Evolutionary conservation across 2,329 filamentous ascomycete species (phyloP).

Genomic region (Gaeumannomyces tritici): DNA sequence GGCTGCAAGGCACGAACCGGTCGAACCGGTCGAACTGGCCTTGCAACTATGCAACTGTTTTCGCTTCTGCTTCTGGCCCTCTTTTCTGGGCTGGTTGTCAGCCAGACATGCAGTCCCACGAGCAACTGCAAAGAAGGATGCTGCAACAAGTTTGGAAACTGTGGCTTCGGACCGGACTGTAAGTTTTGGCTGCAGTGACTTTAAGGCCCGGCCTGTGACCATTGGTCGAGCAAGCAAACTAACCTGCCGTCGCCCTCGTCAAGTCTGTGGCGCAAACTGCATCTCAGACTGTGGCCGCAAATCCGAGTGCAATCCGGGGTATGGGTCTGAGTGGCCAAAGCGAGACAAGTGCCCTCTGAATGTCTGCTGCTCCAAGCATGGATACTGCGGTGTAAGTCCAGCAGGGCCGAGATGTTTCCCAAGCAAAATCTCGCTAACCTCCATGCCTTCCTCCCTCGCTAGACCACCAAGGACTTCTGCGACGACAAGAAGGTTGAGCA

Average conservation of each 20-base stretch:
- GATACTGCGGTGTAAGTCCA: conserved; percentile 15
- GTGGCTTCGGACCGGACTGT: neutral
- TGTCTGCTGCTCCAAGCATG: conserved; percentile 22
- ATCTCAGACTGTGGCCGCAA: conserved; percentile 16
- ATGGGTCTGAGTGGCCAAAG: conserved; percentile 13
- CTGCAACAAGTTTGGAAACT: neutral
- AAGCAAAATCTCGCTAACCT: neutral
- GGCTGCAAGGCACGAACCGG: too few species aligned
- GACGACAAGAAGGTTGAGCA: conserved; percentile 7
- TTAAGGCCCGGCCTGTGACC: too few species aligned
- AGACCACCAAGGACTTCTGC: conserved; percentile 18
- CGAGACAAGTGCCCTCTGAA: conserved; percentile 21
- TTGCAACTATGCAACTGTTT: neutral
- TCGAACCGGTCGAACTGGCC: too few species aligned
- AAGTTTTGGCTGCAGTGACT: neutral
- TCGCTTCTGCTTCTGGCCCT: neutral
- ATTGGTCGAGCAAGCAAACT: too few species aligned
- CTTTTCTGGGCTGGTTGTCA: neutral
- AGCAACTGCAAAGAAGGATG: neutral
- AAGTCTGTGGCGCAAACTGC: conserved; percentile 14
- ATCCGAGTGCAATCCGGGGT: conserved; percentile 19
- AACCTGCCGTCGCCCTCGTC: too few species aligned
- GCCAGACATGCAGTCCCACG: neutral
- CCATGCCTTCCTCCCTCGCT: neutral
- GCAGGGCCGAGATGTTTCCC: too few species aligned